phyloP scores from a whole-genome alignment of 495 filamentous ascomycete species.

The Wilcoxina mikolae region DNA sequence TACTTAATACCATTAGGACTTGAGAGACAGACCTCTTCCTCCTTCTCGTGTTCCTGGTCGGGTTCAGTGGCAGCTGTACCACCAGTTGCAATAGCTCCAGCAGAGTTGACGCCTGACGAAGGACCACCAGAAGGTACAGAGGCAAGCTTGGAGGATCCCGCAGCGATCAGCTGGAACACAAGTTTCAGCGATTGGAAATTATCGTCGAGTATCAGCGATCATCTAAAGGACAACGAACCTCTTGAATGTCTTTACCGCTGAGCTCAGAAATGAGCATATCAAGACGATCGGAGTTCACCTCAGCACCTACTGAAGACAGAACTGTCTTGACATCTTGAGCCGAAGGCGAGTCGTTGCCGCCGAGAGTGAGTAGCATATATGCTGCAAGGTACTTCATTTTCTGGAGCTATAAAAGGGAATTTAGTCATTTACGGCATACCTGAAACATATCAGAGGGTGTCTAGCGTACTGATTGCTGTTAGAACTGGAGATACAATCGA shows the following conservation, averaged over 20 bases:
- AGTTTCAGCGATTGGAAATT: no score
- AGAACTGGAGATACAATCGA: slow-evolving; percentile 86
- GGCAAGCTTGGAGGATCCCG: slow-evolving; percentile 85
- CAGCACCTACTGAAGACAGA: slow-evolving; percentile 87
- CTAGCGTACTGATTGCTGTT: slow-evolving; percentile 9
- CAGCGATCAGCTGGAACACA: slow-evolving; percentile 60
- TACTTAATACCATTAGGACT: slow-evolving; percentile 36
- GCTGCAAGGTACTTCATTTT: slow-evolving; percentile 99
- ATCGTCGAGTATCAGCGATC: background rate
- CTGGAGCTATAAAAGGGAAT: slow-evolving; percentile 28
- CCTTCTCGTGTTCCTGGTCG: slow-evolving; percentile 37
- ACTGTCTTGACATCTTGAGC: slow-evolving; percentile 79
- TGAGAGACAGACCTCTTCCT: slow-evolving; percentile 17
- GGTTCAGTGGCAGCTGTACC: slow-evolving; percentile 58
- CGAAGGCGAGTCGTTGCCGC: slow-evolving; percentile 80
- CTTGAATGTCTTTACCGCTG: slow-evolving; percentile 90
- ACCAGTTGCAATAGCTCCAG: slow-evolving; percentile 51
- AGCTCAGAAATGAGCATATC: slow-evolving; percentile 77
- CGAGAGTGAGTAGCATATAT: slow-evolving; percentile 91
- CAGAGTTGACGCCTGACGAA: slow-evolving; percentile 52
- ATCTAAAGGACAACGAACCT: slow-evolving; percentile 42
- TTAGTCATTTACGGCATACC: no score
- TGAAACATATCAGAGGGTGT: no score
- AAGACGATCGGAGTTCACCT: slow-evolving; percentile 80
- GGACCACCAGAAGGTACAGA: slow-evolving; percentile 89